Evolutionary conservation across 805 yeast species (phyloP), one percentile per base, ranked within the genome.

Genomic region (Gaillardinia entomophila): DNA sequence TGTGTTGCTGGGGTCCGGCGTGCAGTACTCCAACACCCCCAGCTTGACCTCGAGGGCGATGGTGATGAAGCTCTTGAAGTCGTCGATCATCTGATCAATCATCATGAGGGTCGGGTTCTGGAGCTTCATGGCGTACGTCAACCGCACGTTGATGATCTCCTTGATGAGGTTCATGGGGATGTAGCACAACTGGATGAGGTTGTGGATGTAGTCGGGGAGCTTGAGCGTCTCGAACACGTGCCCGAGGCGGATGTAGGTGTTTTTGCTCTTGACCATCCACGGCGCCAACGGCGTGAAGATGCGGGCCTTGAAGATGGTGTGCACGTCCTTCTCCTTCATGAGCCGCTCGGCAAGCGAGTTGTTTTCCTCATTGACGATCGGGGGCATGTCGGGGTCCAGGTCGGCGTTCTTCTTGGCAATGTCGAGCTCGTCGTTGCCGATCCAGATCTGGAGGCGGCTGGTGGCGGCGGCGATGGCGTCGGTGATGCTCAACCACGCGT

Each of bases 41-140:
- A 74, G 75, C 51, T 87, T 80, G 31, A 88, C 75, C 42, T 77
- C 82, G 12, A 86, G 68, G 0, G 95, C 89, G 22, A 88, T 63
- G 30, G 75, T 71, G 35, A 90, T 74, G 51, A 86, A 87, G 2
- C 79, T 71, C 43, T 79, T 79, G 52, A 90, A 82, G 53, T 87
- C 95, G 28, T 77, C 88, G 39, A 90, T 74, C 73, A 87, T 82
- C 58, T 90, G 96, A 56, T 92, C 98, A 45, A 92, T 85, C 80
- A 87, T 85, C 88, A 87, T 83, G 78, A 89, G 76, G 0, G 97
- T 88, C 2, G 96, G 96, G 46, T 82, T 83, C 32, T 73, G 76
- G 30, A 90, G 60, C 48, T 82, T 82, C 53, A 74, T 69, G 2
- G 97, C 95, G 52, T 85, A 88, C 2, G 71, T 64, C 28, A 90